These are phyloP conservation scores for Lactarius pseudohatsudake DNA, from an alignment of 768 basidiomycete species.

Conservation along the genomic window DNA sequence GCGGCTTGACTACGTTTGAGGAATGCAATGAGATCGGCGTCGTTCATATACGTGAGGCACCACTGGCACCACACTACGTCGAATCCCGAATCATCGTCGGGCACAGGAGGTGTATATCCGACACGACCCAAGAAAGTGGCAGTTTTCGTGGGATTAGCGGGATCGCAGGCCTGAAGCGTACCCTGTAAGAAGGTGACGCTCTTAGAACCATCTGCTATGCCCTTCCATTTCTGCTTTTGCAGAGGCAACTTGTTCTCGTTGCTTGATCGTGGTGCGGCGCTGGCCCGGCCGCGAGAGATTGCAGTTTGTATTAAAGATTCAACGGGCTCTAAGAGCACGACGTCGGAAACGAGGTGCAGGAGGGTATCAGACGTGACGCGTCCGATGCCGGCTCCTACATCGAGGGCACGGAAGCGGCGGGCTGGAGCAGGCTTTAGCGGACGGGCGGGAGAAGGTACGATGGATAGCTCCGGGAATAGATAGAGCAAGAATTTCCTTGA, in stretches of 20 bases:
- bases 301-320: slow-evolving; percentile 74
- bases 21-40: slow-evolving; percentile 76
- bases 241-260: slow-evolving; percentile 20
- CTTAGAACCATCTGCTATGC: slow-evolving; percentile 59
- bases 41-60: slow-evolving; percentile 87
- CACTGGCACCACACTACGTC: slow-evolving; percentile 97
- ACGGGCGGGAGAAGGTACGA: slow-evolving; percentile 70
- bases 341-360: slow-evolving; percentile 83
- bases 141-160: slow-evolving; percentile 47
- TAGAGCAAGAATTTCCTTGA: slow-evolving; percentile 86
- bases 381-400: slow-evolving; percentile 93
- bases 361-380: slow-evolving; percentile 88
- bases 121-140: slow-evolving; percentile 59
- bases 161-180: slow-evolving; percentile 81
- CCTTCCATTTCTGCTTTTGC: slow-evolving; percentile 53
- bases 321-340: slow-evolving; percentile 90
- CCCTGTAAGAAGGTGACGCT: slow-evolving; percentile 80
- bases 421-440: slow-evolving; percentile 41
- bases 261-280: slow-evolving; percentile 35
- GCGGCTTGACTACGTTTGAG: slow-evolving; percentile 62
- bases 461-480: slow-evolving; percentile 76
- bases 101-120: slow-evolving; percentile 53
- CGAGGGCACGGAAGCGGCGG: slow-evolving; percentile 70
- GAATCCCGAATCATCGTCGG: slow-evolving; percentile 56
- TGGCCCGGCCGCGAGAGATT: slow-evolving; percentile 40